Conservation (phyloP, 805 yeast species). For the Candida jianshihensis region DNA sequence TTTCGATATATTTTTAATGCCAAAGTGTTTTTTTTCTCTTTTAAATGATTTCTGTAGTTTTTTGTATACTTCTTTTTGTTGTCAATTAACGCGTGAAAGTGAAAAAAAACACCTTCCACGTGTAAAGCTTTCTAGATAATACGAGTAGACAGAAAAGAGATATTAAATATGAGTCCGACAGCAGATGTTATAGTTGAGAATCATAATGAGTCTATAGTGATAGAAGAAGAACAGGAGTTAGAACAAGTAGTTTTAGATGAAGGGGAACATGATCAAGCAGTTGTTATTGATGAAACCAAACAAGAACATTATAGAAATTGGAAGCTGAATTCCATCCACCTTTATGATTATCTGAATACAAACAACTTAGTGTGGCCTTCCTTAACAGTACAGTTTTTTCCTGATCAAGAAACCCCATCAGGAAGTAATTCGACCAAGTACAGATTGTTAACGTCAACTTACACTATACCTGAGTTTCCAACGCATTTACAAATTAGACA, state of each 20-base stretch:
- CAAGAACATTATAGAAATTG: constrained; percentile 36
- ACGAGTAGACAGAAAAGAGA: too few relatives aligned
- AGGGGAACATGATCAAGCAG: not conserved
- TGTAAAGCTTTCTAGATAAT: too few relatives aligned
- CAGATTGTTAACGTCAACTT: constrained; percentile 54
- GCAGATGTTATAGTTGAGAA: too few relatives aligned
- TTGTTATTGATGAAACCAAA: constrained; percentile 4
- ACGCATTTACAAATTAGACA: constrained; percentile 38
- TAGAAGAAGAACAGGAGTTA: too few relatives aligned
- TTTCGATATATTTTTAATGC: not conserved
- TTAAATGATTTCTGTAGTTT: not conserved
- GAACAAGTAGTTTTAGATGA: not conserved
- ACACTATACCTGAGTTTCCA: constrained; percentile 50
- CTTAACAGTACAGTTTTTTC: constrained; percentile 62
- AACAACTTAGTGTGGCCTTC: constrained; percentile 66
- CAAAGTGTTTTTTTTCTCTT: too few relatives aligned
- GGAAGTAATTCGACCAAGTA: constrained; percentile 14
- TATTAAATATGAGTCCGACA: too few relatives aligned
- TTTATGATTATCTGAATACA: constrained; percentile 70
- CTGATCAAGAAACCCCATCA: constrained; percentile 28
- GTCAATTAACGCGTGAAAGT: too few relatives aligned
- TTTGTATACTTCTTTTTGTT: too few relatives aligned
- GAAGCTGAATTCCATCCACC: constrained; percentile 75
- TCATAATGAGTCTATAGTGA: too few relatives aligned
- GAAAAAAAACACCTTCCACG: too few relatives aligned